Base-by-base conservation (phyloP, 192 early-diverging fungal species). In the Coemansia sp. region DNA sequence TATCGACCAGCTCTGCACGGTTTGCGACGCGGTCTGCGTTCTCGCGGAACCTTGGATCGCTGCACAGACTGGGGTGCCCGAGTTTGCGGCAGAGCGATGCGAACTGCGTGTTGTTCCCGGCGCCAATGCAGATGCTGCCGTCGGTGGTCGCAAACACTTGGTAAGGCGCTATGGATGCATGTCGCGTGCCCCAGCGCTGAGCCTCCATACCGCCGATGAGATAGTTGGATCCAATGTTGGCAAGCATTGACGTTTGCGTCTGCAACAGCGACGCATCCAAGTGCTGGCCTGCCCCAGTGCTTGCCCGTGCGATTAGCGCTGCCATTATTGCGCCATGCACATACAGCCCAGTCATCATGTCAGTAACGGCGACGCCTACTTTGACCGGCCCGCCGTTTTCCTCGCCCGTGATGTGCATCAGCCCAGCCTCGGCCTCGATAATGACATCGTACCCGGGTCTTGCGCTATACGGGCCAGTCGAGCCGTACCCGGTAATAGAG, bases 391-490 rank as follows among this genome's bases (percentile, higher is more conserved):
- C 42, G 0, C 93, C 88, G 63, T 85, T 70, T 21, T 82, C 82
- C 61, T 95, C 93, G 14, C 93, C 95, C 4, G 95, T 98, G 35
- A 98, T 98, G 67, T 95, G 87, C 94, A 98, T 98, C 26, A 98
- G 56, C 17, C 95, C 95, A 17, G 90, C 94, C 67, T 95, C 92
- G 7, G 87, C 91, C 73, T 93, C 88, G 35, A 90, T 85, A 63
- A 92, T 90, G 34, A 91, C 92, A 83, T 95, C 95, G 65, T 98
- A 95, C 6, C 95, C 95, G 6, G 94, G 84, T 46, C 83, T 56
- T n/a, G 82, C 57, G 5, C 87, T 76, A 62, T 89, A 95, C 12
- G 95, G 93, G 0, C 95, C 95, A 0, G 85, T 87, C 24, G 89
- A 87, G 0, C 95, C 95, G 70, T 98, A 98, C 3, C 93, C 90